Percentiles rank a stretch among this genome's conserved stretches.
These are phyloP conservation scores for Chalara sp. DNA, from an alignment of 2,329 filamentous ascomycete species.

Conservation along the genomic window DNA sequence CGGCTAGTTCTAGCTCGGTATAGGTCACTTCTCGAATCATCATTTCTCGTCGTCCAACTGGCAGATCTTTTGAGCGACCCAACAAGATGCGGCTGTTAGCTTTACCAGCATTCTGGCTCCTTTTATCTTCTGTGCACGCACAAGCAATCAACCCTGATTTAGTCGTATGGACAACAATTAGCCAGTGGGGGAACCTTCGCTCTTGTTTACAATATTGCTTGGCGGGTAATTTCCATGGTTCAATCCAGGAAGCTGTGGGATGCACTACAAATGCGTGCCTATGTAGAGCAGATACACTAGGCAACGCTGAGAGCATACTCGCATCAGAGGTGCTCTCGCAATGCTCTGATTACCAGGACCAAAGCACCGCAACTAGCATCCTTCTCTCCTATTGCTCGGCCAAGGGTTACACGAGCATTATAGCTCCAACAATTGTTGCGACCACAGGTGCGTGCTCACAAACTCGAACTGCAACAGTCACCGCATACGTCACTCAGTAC, in stretches of 20 bases:
- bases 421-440: not conserved
- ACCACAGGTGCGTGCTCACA: not conserved
- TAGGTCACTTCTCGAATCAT: too few relatives aligned
- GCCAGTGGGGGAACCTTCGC: not conserved
- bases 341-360: not conserved
- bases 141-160: slow-evolving; percentile 2
- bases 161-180: not conserved
- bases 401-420: slow-evolving; percentile 1
- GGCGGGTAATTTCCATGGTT: too few relatives aligned
- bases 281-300: not conserved
- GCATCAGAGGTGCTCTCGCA: not conserved
- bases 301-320: not conserved
- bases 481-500: slow-evolving; percentile 1
- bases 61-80: too few relatives aligned
- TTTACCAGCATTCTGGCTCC: too few relatives aligned
- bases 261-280: slow-evolving; percentile 2
- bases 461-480: not conserved
- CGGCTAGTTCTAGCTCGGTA: too few relatives aligned
- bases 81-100: too few relatives aligned
- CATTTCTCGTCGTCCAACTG: too few relatives aligned
- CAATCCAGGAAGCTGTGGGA: not conserved
- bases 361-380: not conserved
- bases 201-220: slow-evolving; percentile 1
- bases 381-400: not conserved
- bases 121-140: not conserved